Evolutionary conservation across 2,329 filamentous ascomycete genomes (phyloP).

Genomic region (Venturia carpophila): DNA sequence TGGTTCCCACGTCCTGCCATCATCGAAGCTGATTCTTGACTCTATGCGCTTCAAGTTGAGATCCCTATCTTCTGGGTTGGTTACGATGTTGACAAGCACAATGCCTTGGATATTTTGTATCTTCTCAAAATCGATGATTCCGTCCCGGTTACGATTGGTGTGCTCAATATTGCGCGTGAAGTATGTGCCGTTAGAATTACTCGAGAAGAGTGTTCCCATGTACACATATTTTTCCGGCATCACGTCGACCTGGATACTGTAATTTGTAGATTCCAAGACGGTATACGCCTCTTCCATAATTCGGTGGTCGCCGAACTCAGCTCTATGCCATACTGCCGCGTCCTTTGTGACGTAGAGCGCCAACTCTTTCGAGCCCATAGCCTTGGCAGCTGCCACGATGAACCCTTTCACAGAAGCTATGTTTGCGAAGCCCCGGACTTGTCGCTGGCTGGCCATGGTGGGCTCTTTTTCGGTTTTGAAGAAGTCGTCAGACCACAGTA

Average conservation of each 20-base stretch:
- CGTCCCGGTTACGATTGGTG: conserved; percentile 71
- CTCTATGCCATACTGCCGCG: conserved; percentile 78
- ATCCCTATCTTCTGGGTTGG: conserved; percentile 69
- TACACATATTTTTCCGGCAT: conserved; percentile 59
- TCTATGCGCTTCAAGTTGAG: conserved; percentile 58
- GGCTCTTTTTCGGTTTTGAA: conserved; percentile 58
- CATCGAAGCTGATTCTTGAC: conserved; percentile 87
- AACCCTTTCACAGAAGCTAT: conserved; percentile 80
- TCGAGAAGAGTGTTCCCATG: conserved; percentile 87
- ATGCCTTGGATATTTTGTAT: conserved; percentile 86
- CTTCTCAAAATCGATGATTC: conserved; percentile 91
- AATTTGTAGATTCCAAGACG: conserved; percentile 89
- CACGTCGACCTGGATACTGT: conserved; percentile 95
- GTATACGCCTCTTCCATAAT: conserved; percentile 83
- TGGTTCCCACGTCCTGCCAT: conserved; percentile 75
- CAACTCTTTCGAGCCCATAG: conserved; percentile 77
- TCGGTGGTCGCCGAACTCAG: conserved; percentile 80
- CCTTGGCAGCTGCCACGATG: conserved; percentile 73
- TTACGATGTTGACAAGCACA: conserved; percentile 79
- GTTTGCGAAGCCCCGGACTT: conserved; percentile 72
- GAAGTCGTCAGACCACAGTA: conserved; percentile 80
- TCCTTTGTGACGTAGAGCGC: conserved; percentile 85
- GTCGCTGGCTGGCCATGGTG: conserved; percentile 62
- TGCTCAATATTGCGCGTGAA: conserved; percentile 88
- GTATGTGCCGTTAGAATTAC: conserved; percentile 95